Evolutionary conservation across 148 eudicot genomes (phyloP).

Genomic region (Talinum fruticosum): DNA sequence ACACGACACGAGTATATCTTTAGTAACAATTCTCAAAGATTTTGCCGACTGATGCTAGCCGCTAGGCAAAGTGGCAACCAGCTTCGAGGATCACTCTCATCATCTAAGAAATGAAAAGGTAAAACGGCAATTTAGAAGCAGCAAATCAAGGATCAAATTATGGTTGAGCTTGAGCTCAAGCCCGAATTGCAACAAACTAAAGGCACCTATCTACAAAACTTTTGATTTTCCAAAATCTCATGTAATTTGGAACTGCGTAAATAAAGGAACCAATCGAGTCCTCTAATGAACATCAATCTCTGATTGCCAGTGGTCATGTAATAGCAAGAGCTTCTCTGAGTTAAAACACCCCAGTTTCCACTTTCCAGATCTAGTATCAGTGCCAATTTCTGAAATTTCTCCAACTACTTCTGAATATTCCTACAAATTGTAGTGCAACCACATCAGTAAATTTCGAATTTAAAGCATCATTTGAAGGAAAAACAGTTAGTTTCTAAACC

Average conservation of each 20-base stretch:
- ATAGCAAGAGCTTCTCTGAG: neutral
- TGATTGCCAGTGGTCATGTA: neutral
- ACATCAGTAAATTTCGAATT: neutral
- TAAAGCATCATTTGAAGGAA: neutral
- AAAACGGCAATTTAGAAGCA: neutral
- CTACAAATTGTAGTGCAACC: neutral
- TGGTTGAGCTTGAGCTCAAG: neutral
- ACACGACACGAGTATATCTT: too few species aligned
- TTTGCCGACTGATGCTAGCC: too few species aligned
- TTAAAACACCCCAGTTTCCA: too few species aligned
- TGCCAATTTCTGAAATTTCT: neutral
- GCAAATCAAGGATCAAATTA: neutral
- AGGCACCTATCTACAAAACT: neutral
- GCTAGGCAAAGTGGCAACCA: too few species aligned
- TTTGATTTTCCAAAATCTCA: neutral
- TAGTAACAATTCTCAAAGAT: too few species aligned
- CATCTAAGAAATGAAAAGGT: too few species aligned
- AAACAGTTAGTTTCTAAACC: too few species aligned
- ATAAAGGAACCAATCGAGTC: neutral
- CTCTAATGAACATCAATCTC: neutral
- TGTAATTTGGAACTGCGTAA: neutral
- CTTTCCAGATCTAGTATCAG: neutral
- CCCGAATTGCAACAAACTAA: neutral
- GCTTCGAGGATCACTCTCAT: too few species aligned
- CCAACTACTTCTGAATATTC: neutral